These are phyloP conservation scores for Hirsutella rhossiliensis DNA, from an alignment of 2,329 filamentous ascomycete genomes.

Conservation along the genomic window DNA sequence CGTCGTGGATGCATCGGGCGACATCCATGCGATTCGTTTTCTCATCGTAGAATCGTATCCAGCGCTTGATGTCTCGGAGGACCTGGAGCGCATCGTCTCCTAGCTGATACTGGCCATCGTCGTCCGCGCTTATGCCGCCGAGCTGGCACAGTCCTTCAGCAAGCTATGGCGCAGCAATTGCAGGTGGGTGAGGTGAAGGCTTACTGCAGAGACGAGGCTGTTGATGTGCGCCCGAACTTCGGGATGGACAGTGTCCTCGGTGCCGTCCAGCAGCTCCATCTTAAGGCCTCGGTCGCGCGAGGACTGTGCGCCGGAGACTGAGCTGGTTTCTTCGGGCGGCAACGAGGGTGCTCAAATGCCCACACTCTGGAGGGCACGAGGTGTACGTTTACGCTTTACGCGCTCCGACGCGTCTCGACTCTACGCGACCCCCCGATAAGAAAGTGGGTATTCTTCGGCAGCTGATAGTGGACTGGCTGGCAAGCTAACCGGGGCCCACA, in stretches of 20 bases:
- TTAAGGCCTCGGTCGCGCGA: not conserved
- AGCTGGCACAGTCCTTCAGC: constrained; percentile 41
- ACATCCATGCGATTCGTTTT: constrained; percentile 92
- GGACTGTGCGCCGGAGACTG: no score
- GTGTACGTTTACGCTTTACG: constrained; percentile 1
- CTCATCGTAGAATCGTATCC: constrained; percentile 90
- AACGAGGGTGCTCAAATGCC: no score
- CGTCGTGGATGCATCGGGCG: constrained; percentile 80
- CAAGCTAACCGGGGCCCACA: constrained; percentile 2
- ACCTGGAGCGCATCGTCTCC: constrained; percentile 90
- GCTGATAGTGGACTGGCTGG: no score
- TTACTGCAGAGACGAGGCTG: constrained; percentile 83
- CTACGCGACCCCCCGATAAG: constrained; percentile 2
- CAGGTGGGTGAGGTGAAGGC: constrained; percentile 19
- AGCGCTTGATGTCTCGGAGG: constrained; percentile 85
- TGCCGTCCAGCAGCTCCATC: constrained; percentile 44
- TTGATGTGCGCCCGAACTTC: constrained; percentile 89
- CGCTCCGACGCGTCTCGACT: constrained; percentile 11
- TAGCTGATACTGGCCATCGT: constrained; percentile 73
- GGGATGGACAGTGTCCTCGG: constrained; percentile 62
- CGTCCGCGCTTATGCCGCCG: constrained; percentile 68
- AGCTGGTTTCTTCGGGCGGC: no score
- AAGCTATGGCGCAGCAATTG: not conserved
- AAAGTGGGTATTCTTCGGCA: constrained; percentile 6
- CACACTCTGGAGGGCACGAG: no score